Conservation (phyloP, 139 green algal species). For the Edaphochlamys debaryana region DNA sequence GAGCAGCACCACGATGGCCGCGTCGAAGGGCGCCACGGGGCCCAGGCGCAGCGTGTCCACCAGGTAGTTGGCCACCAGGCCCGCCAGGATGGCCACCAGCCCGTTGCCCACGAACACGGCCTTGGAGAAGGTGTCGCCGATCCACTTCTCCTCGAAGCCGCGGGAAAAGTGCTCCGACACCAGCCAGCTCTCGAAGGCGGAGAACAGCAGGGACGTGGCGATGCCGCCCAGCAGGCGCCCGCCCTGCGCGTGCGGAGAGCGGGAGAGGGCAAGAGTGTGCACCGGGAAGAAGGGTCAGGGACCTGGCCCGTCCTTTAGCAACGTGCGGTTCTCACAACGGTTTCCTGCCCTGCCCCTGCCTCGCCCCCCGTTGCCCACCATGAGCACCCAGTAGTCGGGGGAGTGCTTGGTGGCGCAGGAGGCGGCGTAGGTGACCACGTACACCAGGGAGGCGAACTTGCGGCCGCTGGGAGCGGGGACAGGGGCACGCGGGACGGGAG, state of each 20-base stretch:
- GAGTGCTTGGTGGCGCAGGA: conserved; percentile 97
- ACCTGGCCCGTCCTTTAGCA: too few relatives aligned
- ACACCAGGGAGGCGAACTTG: conserved; percentile 89
- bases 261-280: neutral
- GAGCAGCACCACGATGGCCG: conserved; percentile 82
- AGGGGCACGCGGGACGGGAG: neutral
- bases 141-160: conserved; percentile 83
- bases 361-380: conserved; percentile 57
- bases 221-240: conserved; percentile 96
- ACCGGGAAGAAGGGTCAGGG: too few relatives aligned
- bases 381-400: conserved; percentile 84
- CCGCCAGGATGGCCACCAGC: conserved; percentile 92
- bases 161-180: conserved; percentile 90
- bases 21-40: conserved; percentile 96
- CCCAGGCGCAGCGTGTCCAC: conserved; percentile 84
- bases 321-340: too few relatives aligned
- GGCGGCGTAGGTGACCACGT: conserved; percentile 88
- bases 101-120: conserved; percentile 98
- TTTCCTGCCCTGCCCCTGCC: too few relatives aligned
- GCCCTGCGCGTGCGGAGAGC: conserved; percentile 29
- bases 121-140: conserved; percentile 86
- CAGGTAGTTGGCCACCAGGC: conserved; percentile 90
- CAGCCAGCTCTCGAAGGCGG: conserved; percentile 96
- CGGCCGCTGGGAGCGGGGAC: conserved; percentile 76
- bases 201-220: conserved; percentile 97